Evolutionary conservation across 75 land plant genomes (phyloP).

Genomic region (Cunninghamia lanceolata): DNA sequence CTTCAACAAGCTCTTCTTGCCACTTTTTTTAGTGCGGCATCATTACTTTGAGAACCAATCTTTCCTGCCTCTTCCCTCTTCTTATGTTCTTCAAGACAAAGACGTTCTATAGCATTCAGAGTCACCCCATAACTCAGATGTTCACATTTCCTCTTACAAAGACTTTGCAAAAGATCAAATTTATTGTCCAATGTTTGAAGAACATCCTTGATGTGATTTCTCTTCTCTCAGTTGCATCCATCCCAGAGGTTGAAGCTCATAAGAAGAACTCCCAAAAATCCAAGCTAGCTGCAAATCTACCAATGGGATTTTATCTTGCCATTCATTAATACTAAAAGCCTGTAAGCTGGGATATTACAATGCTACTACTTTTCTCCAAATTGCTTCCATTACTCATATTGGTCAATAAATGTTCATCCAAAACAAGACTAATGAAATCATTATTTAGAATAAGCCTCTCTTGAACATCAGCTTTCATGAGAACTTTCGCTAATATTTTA

Average conservation of each 20-base stretch:
- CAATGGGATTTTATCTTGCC: conserved; percentile 1
- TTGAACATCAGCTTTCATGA: conserved; percentile 21
- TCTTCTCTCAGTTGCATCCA: conserved; percentile 67
- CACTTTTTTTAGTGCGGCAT: conserved; percentile 44
- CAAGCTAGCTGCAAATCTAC: too few species aligned
- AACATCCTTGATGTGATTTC: conserved; percentile 48
- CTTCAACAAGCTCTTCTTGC: conserved; percentile 55
- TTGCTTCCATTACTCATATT: conserved; percentile 3
- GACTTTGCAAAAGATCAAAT: conserved; percentile 46
- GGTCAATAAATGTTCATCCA: conserved; percentile 49
- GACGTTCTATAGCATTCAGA: conserved; percentile 48
- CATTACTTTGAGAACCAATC: conserved; percentile 34
- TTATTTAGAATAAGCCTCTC: conserved; percentile 48
- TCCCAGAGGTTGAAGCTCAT: too few species aligned
- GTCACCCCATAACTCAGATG: conserved; percentile 65
- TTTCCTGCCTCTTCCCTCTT: conserved; percentile 38
- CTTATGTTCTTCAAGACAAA: conserved; percentile 65
- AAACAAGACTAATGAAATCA: conserved; percentile 44
- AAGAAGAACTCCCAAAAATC: too few species aligned
- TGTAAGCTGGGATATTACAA: background rate
- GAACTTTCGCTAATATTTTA: conserved; percentile 14
- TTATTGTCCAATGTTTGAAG: too few species aligned
- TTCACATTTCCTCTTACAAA: conserved; percentile 69
- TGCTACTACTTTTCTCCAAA: background rate
- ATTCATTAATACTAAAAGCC: background rate